Evolutionary conservation across 2,329 filamentous ascomycete species (phyloP).

Genomic region (Epichloe gansuensis): DNA sequence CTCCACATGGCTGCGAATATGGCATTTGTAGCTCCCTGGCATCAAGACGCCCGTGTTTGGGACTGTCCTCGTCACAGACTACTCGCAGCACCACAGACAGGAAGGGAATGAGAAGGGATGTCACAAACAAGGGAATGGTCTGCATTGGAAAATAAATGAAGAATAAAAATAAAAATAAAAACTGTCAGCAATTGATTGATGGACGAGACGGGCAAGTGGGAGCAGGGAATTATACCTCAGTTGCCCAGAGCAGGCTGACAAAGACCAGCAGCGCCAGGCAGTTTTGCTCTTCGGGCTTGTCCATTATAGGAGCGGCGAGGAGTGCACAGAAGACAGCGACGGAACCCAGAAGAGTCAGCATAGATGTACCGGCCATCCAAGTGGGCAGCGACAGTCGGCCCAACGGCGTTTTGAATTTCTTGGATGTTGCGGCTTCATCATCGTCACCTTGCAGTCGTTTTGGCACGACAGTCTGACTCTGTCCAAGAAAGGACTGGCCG

Average conservation of each 20-base stretch:
- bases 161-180: not conserved
- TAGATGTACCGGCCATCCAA: slow-evolving; percentile 75
- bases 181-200: slow-evolving; percentile 5
- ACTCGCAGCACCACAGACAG: slow-evolving; percentile 79
- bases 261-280: slow-evolving; percentile 89
- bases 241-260: slow-evolving; percentile 91
- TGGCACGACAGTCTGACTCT: slow-evolving; percentile 53
- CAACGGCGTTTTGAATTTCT: slow-evolving; percentile 66
- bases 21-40: slow-evolving; percentile 70
- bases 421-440: slow-evolving; percentile 45
- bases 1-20: slow-evolving; percentile 98
- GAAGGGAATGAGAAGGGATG: slow-evolving; percentile 86
- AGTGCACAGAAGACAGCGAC: slow-evolving; percentile 63
- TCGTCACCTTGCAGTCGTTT: slow-evolving; percentile 79
- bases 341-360: slow-evolving; percentile 62
- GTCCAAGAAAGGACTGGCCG: slow-evolving; percentile 71
- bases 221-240: slow-evolving; percentile 52
- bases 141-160: slow-evolving; percentile 19
- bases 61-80: slow-evolving; percentile 57
- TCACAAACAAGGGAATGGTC: slow-evolving; percentile 95
- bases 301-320: slow-evolving; percentile 69
- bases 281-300: slow-evolving; percentile 83
- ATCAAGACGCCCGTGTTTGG: slow-evolving; percentile 52
- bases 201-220: not conserved
- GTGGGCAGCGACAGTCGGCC: slow-evolving; percentile 63